These are phyloP conservation scores for Aspergillus egyptiacus DNA, from an alignment of 495 filamentous ascomycete genomes.

Conservation along the genomic window DNA sequence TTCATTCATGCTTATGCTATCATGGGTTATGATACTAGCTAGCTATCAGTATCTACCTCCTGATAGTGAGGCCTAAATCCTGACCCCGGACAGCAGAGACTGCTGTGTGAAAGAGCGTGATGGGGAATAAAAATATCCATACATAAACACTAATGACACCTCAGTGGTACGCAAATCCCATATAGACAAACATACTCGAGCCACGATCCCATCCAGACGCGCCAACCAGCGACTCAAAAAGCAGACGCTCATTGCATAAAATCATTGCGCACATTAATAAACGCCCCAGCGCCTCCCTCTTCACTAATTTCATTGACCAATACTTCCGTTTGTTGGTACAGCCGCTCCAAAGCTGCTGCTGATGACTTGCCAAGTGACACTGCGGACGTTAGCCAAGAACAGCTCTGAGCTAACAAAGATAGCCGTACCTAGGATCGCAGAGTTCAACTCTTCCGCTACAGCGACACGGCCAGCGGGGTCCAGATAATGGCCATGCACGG, in stretches of 20 bases:
- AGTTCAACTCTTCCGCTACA: conserved; percentile 92
- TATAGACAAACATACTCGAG: background rate
- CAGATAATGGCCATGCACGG: conserved; percentile 69
- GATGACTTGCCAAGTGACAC: conserved; percentile 88
- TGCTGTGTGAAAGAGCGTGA: too few relatives aligned
- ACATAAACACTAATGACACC: too few relatives aligned
- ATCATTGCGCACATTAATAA: conserved; percentile 73
- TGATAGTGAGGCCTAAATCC: too few relatives aligned
- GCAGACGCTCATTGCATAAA: conserved; percentile 41
- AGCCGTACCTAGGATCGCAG: conserved; percentile 78
- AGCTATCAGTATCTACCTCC: too few relatives aligned
- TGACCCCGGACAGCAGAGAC: too few relatives aligned
- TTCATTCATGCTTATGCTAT: too few relatives aligned
- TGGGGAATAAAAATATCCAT: background rate
- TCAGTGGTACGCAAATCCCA: too few relatives aligned
- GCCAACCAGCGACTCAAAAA: conserved; percentile 22
- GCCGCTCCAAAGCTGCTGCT: conserved; percentile 74
- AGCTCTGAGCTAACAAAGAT: conserved; percentile 3
- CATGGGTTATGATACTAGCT: too few relatives aligned
- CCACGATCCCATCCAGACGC: conserved; percentile 8
- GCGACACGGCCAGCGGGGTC: conserved; percentile 67
- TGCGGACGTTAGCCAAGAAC: conserved; percentile 33
- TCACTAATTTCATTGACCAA: conserved; percentile 76
- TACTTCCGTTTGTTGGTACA: conserved; percentile 82
- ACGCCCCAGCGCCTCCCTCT: conserved; percentile 78